phyloP scores from a whole-genome alignment of 2,329 filamentous ascomycete genomes.

The Pseudogymnoascus sp. region DNA sequence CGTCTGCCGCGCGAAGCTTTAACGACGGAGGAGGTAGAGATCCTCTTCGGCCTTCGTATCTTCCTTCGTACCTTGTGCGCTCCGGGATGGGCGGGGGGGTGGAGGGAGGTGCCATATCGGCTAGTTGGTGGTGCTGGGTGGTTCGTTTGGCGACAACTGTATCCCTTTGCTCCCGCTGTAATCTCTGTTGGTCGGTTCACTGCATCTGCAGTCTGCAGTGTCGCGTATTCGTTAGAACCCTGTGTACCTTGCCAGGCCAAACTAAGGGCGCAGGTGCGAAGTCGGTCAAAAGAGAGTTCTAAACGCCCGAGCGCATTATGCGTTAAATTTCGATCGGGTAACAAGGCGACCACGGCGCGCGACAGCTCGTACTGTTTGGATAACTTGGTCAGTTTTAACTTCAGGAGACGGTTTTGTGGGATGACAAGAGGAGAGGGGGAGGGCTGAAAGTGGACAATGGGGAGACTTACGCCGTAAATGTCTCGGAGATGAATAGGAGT shows the following conservation, averaged over 20 bases:
- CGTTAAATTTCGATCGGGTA: background rate
- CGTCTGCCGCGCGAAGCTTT: constrained; percentile 11
- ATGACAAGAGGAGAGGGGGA: background rate
- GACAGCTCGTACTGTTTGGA: background rate
- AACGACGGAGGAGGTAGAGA: constrained; percentile 24
- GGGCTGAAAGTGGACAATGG: background rate
- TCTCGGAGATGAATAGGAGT: constrained; percentile 5
- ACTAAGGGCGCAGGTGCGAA: background rate
- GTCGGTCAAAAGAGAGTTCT: constrained; percentile 4
- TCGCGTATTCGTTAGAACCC: background rate
- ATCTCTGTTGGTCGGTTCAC: background rate
- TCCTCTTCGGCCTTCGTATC: constrained; percentile 18
- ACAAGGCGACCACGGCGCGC: background rate
- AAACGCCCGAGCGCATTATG: constrained; percentile 5
- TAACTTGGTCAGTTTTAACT: background rate
- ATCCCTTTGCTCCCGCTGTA: constrained; percentile 3
- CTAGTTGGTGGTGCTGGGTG: background rate
- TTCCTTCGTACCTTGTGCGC: constrained; percentile 21
- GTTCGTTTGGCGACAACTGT: background rate
- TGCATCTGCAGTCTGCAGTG: constrained; percentile 5
- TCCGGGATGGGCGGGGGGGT: constrained; percentile 23
- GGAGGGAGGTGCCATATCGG: constrained; percentile 1
- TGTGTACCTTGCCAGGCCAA: background rate
- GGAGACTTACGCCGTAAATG: background rate
- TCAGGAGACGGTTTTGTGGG: background rate